Conservation (phyloP, 768 basidiomycete genomes). For the Naematelia aurantialba region DNA sequence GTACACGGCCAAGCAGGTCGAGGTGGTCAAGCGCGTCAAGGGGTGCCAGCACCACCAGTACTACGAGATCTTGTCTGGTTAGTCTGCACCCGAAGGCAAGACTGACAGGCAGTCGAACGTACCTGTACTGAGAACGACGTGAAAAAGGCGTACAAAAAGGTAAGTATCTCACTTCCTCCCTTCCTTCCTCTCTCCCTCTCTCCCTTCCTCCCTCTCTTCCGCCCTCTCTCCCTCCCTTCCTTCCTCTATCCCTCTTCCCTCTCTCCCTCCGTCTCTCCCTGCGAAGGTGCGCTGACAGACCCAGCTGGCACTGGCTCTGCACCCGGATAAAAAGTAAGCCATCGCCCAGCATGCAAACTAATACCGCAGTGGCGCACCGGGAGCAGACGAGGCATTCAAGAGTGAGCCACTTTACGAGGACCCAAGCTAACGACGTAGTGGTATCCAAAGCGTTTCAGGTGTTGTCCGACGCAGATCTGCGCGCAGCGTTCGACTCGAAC, state of each 20-base stretch:
- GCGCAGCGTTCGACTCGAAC: slow-evolving; percentile 72
- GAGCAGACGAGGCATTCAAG: slow-evolving; percentile 97
- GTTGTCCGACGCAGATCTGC: slow-evolving; percentile 87
- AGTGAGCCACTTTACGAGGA: slow-evolving; percentile 56
- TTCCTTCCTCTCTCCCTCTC: no score
- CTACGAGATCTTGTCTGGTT: slow-evolving; percentile 75
- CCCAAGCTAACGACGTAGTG: slow-evolving; percentile 57
- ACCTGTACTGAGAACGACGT: slow-evolving; percentile 48
- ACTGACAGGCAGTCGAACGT: slow-evolving; percentile 42
- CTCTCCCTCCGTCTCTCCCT: no score
- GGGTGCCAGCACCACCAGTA: slow-evolving; percentile 83
- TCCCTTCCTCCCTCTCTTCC: no score
- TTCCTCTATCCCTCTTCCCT: no score
- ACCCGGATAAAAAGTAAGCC: slow-evolving; percentile 53
- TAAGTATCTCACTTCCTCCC: no score
- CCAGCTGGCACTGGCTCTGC: slow-evolving; percentile 69
- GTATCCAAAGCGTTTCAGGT: slow-evolving; percentile 97
- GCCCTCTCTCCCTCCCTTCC: no score
- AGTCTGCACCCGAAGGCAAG: slow-evolving; percentile 14
- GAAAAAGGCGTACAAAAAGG: slow-evolving; percentile 73
- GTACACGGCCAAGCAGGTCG: slow-evolving; percentile 77
- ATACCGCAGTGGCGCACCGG: slow-evolving; percentile 81
- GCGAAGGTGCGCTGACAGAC: not conserved
- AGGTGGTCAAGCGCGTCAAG: slow-evolving; percentile 79
- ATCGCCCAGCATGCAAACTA: not conserved